Percentiles rank a stretch among this genome's conserved stretches.
Conservation (phyloP, 352 stramenopile species). For the Blastocystis sp. region DNA sequence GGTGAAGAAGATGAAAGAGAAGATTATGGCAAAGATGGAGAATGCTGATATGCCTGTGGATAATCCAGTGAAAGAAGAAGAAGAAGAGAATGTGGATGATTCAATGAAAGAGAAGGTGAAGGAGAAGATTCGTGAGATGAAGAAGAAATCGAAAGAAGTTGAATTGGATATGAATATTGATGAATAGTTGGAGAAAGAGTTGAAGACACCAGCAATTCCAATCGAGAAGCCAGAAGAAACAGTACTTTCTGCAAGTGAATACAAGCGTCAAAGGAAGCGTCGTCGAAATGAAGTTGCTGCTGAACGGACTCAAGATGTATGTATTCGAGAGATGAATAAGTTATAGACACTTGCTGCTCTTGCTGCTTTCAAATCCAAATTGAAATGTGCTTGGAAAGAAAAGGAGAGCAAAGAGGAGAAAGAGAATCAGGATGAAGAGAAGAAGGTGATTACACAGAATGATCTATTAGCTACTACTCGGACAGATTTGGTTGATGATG, state of each 20-base stretch:
- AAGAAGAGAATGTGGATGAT: conserved; percentile 66
- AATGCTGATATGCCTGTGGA: conserved; percentile 72
- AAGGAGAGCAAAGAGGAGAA: neutral
- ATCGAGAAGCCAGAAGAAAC: no score
- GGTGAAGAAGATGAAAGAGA: conserved; percentile 62
- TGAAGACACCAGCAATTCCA: neutral
- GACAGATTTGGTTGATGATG: conserved; percentile 47
- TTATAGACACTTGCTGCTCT: conserved; percentile 31
- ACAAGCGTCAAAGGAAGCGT: neutral
- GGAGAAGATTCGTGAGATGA: conserved; percentile 41
- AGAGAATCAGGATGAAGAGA: neutral
- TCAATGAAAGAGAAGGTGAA: conserved; percentile 65
- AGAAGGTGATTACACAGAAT: neutral
- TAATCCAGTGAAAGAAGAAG: conserved; percentile 70
- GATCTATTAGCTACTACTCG: conserved; percentile 4
- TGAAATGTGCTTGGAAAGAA: neutral
- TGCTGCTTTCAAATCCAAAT: neutral
- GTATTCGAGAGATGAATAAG: no score
- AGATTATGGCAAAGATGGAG: neutral
- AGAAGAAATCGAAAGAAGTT: neutral
- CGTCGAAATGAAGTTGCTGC: neutral
- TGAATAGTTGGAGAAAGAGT: no score
- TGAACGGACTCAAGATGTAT: conserved; percentile 10
- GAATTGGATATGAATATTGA: neutral
- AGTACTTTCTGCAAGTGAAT: neutral